These are phyloP conservation scores for Hypericum perforatum DNA, from an alignment of 345 rosid genomes.

Conservation along the genomic window DNA sequence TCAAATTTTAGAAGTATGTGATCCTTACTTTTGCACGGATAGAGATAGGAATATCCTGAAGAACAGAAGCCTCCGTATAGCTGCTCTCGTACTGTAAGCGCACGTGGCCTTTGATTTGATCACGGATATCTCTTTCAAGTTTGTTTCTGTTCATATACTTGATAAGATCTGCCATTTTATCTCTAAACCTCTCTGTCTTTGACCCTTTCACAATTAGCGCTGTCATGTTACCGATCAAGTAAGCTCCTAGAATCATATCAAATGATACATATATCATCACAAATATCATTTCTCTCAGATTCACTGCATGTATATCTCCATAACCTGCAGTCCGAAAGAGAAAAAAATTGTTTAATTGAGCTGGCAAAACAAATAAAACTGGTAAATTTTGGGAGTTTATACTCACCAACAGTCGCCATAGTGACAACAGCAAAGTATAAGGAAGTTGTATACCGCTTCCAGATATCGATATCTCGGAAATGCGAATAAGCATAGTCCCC, in stretches of 20 bases:
- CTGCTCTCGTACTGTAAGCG: slow-evolving; percentile 77
- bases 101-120: slow-evolving; percentile 65
- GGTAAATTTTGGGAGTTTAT: too few relatives aligned
- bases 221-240: slow-evolving; percentile 94
- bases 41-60: slow-evolving; percentile 79
- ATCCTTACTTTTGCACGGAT: slow-evolving; percentile 80
- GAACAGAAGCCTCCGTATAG: slow-evolving; percentile 67
- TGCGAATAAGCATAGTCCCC: slow-evolving; percentile 64
- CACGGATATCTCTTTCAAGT: slow-evolving; percentile 56
- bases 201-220: slow-evolving; percentile 97
- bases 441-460: slow-evolving; percentile 78
- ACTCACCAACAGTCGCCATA: slow-evolving; percentile 86
- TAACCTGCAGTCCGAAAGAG: slow-evolving; percentile 46
- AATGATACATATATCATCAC: slow-evolving; percentile 82
- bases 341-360: not conserved
- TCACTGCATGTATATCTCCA: slow-evolving; percentile 97
- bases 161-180: slow-evolving; percentile 80
- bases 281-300: slow-evolving; percentile 93
- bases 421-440: slow-evolving; percentile 79
- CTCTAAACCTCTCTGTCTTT: slow-evolving; percentile 87
- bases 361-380: too few relatives aligned
- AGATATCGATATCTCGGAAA: slow-evolving; percentile 63
- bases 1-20: not conserved
- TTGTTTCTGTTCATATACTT: slow-evolving; percentile 82
- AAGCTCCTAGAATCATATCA: slow-evolving; percentile 96